A percentile compares a stretch with the other conserved stretches of the same genome.
These are phyloP conservation scores for Echria macrotheca DNA, from an alignment of 495 filamentous ascomycete genomes.

Conservation along the genomic window DNA sequence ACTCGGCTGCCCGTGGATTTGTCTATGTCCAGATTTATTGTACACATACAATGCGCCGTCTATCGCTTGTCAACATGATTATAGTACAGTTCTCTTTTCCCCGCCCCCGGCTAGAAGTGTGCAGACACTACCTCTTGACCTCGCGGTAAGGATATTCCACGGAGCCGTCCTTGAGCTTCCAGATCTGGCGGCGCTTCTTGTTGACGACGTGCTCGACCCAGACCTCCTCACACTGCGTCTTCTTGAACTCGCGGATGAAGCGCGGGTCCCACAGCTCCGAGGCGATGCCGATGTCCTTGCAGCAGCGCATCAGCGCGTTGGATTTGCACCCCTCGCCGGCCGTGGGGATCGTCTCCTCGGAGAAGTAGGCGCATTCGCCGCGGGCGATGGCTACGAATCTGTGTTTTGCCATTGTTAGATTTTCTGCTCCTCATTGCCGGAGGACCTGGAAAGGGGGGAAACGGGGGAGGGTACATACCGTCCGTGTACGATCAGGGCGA, in stretches of 20 bases:
- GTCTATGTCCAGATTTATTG: too few species aligned
- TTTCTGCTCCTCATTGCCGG: background rate
- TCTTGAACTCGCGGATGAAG: constrained; percentile 71
- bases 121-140: constrained; percentile 48
- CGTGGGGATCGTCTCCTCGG: constrained; percentile 86
- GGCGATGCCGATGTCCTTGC: constrained; percentile 94
- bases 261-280: constrained; percentile 95
- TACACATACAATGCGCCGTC: background rate
- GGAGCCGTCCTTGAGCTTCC: constrained; percentile 77
- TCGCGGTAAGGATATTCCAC: constrained; percentile 63
- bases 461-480: constrained; percentile 55
- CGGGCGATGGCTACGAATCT: constrained; percentile 89
- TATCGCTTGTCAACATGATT: constrained; percentile 6
- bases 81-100: too few species aligned
- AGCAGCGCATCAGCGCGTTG: constrained; percentile 93
- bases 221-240: constrained; percentile 59
- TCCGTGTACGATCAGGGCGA: constrained; percentile 84
- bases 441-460: constrained; percentile 1
- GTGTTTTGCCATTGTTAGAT: background rate
- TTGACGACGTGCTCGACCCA: constrained; percentile 62
- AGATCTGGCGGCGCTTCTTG: constrained; percentile 86
- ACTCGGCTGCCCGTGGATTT: too few species aligned
- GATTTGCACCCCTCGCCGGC: constrained; percentile 96
- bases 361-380: constrained; percentile 94
- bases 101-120: too few species aligned